Percentiles rank a stretch among this genome's conserved stretches.
Conservation (phyloP, 208 protist species). For the Endotrypanum monterogeii region DNA sequence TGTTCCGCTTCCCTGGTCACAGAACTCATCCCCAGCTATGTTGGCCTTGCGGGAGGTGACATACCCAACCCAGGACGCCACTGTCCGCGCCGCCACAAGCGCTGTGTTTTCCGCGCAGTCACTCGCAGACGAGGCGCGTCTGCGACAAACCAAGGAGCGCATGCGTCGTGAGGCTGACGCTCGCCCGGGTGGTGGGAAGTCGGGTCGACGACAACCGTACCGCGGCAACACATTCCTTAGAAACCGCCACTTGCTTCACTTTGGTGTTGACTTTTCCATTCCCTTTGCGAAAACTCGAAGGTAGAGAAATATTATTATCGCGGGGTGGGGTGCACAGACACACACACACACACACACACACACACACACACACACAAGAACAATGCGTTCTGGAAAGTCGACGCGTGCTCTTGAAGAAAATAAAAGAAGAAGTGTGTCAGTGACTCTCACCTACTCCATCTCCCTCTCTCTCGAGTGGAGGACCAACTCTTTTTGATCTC, state of each 20-base stretch:
- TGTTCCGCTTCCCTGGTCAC: constrained; percentile 69
- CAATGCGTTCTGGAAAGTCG: no score
- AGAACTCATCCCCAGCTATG: constrained; percentile 63
- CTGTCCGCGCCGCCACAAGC: constrained; percentile 37
- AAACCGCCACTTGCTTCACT: constrained; percentile 86
- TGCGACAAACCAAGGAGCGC: constrained; percentile 31
- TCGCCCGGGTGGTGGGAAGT: constrained; percentile 23
- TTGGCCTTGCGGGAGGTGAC: constrained; percentile 50
- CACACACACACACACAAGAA: neutral
- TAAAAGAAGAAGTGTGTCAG: no score
- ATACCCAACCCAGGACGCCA: constrained; percentile 47
- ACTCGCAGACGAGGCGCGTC: constrained; percentile 37
- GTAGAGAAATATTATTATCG: neutral
- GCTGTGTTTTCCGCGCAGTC: constrained; percentile 46
- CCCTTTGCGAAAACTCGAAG: constrained; percentile 33
- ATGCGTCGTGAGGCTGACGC: constrained; percentile 29
- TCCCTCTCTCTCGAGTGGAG: no score
- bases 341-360: constrained; percentile 1
- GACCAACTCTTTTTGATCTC: no score
- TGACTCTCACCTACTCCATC: no score
- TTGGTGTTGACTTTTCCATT: constrained; percentile 76
- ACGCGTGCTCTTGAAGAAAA: no score
- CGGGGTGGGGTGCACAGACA: neutral
- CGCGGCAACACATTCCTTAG: constrained; percentile 31
- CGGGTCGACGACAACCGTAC: constrained; percentile 5